Evolutionary conservation across 1,139 yeast genomes (phyloP).

Genomic region (Sugiyamaella novakii): DNA sequence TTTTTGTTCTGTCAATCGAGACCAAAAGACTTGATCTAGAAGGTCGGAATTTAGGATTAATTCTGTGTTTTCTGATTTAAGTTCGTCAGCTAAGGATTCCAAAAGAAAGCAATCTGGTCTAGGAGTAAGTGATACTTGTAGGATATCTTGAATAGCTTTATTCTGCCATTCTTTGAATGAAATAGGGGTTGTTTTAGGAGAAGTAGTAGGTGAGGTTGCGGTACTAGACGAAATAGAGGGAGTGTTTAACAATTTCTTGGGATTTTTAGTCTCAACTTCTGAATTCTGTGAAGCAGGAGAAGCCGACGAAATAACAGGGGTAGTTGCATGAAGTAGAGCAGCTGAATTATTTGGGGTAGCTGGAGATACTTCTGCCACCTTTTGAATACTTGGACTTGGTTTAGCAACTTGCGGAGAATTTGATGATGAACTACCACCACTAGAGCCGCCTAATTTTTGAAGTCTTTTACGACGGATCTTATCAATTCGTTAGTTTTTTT

Average conservation of each 20-base stretch:
- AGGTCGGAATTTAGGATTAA: constrained; percentile 27
- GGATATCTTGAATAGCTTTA: constrained; percentile 28
- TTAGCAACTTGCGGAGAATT: too few relatives aligned
- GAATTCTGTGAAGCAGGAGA: background rate
- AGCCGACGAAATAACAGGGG: background rate
- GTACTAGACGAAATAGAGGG: background rate
- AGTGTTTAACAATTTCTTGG: too few relatives aligned
- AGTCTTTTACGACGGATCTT: constrained; percentile 40
- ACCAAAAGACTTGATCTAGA: constrained; percentile 38
- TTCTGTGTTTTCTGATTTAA: constrained; percentile 22
- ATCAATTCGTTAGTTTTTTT: constrained; percentile 13
- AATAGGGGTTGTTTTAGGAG: constrained; percentile 10
- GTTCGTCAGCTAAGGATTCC: constrained; percentile 25
- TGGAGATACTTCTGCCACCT: background rate
- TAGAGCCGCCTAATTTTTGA: constrained; percentile 30
- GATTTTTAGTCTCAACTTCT: too few relatives aligned
- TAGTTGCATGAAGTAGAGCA: too few relatives aligned
- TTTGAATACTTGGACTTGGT: background rate
- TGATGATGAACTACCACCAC: constrained; percentile 6
- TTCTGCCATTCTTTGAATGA: constrained; percentile 30
- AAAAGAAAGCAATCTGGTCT: constrained; percentile 24
- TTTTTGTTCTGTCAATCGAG: constrained; percentile 34
- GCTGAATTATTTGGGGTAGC: background rate
- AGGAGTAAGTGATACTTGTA: constrained; percentile 30
- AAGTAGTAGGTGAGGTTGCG: constrained; percentile 5